These are phyloP conservation scores for Penicillium longicatenatum DNA, from an alignment of 495 filamentous ascomycete species.

Conservation along the genomic window DNA sequence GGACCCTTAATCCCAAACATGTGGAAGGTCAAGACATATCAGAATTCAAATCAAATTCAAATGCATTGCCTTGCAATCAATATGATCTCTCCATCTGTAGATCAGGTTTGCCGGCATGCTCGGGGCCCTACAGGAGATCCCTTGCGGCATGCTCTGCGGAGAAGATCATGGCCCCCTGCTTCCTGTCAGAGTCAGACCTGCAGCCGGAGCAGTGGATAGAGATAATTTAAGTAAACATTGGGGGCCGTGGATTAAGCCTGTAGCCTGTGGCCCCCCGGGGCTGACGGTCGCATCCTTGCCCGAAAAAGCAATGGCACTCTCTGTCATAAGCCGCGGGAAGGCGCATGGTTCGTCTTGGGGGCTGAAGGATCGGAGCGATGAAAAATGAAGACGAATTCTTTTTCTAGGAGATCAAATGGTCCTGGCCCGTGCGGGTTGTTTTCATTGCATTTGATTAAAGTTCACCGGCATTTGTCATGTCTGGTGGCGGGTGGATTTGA, in stretches of 20 bases:
- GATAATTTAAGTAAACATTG: not conserved
- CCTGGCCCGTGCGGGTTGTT: not conserved
- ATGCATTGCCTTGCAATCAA: slow-evolving; percentile 9
- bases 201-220: not conserved
- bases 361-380: not conserved
- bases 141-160: slow-evolving; percentile 12
- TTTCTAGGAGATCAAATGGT: not conserved
- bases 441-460: not conserved
- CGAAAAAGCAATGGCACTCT: not conserved
- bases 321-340: not conserved
- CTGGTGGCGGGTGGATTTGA: not conserved
- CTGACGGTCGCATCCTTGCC: not conserved
- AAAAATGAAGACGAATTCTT: not conserved
- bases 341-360: not conserved
- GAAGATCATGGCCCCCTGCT: slow-evolving; percentile 21
- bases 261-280: not conserved
- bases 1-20: not conserved
- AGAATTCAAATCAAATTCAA: not conserved
- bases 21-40: too few relatives aligned
- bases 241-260: not conserved
- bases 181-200: slow-evolving; percentile 26
- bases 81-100: slow-evolving; percentile 9
- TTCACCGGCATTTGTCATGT: not conserved
- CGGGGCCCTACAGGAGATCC: slow-evolving; percentile 16
- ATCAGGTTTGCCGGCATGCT: slow-evolving; percentile 17